Conservation (phyloP, 2,329 filamentous ascomycete species). For the Diaporthe batatas region DNA sequence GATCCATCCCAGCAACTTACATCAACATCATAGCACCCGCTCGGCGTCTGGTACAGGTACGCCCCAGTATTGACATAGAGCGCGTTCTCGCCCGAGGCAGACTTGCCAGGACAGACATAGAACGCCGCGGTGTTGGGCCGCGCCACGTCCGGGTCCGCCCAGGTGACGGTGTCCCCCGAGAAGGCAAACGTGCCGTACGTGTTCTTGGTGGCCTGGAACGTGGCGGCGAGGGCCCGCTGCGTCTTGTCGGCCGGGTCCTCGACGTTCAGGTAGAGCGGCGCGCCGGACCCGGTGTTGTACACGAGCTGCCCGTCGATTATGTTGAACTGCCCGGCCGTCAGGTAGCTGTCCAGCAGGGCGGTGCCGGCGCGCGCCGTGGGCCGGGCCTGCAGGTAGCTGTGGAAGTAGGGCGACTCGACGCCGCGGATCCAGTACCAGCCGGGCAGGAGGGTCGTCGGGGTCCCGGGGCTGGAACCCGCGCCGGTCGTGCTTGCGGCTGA, state of each 20-base stretch:
- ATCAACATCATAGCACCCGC: constrained; percentile 56
- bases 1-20: constrained; percentile 5
- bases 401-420: constrained; percentile 66
- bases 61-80: constrained; percentile 69
- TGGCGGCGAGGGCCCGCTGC: constrained; percentile 60
- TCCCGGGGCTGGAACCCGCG: constrained; percentile 27
- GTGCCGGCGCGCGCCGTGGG: constrained; percentile 54
- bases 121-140: constrained; percentile 67
- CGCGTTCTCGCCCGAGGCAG: constrained; percentile 51
- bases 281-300: constrained; percentile 54
- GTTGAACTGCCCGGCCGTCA: constrained; percentile 67
- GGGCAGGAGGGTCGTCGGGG: constrained; percentile 56
- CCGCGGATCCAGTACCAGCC: constrained; percentile 68
- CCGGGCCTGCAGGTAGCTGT: constrained; percentile 61
- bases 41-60: constrained; percentile 66
- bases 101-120: constrained; percentile 59
- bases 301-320: constrained; percentile 65
- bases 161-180: constrained; percentile 66
- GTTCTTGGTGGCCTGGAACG: constrained; percentile 62
- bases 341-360: constrained; percentile 61
- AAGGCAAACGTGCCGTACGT: constrained; percentile 66
- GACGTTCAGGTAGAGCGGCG: constrained; percentile 57
- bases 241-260: constrained; percentile 57
- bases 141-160: constrained; percentile 59
- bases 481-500: constrained; percentile 33